These are phyloP conservation scores for Ramalina intermedia DNA, from an alignment of 495 filamentous ascomycete genomes.

Conservation along the genomic window DNA sequence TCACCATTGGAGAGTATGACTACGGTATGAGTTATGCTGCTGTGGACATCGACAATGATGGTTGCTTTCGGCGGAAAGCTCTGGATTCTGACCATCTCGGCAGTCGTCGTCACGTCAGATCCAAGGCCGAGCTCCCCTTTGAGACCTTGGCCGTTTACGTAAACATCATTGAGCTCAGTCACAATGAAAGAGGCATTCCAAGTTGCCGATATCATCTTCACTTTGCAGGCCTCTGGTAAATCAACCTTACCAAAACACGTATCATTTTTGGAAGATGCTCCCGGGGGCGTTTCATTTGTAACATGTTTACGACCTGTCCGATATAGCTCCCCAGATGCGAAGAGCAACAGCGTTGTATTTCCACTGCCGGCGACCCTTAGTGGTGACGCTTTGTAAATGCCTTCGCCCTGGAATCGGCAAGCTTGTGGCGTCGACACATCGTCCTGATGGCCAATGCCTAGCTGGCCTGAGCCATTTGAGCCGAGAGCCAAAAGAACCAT, in stretches of 20 bases:
- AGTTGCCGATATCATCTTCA: slow-evolving; percentile 44
- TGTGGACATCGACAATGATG: slow-evolving; percentile 41
- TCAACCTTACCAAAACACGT: slow-evolving; percentile 9
- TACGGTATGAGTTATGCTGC: slow-evolving; percentile 65
- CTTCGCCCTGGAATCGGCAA: slow-evolving; percentile 22
- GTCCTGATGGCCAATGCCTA: slow-evolving; percentile 61
- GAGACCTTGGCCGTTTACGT: slow-evolving; percentile 44
- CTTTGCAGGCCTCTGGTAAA: slow-evolving; percentile 6
- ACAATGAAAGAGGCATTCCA: slow-evolving; percentile 62
- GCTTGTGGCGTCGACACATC: slow-evolving; percentile 55
- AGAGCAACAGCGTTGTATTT: slow-evolving; percentile 71
- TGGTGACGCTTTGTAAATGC: slow-evolving; percentile 6
- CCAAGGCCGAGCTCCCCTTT: slow-evolving; percentile 65
- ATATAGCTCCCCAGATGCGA: slow-evolving; percentile 40
- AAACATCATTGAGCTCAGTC: slow-evolving; percentile 33
- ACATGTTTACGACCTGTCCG: slow-evolving; percentile 49
- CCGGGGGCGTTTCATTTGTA: slow-evolving; percentile 19
- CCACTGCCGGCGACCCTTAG: slow-evolving; percentile 53
- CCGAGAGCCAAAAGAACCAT: slow-evolving; percentile 66
- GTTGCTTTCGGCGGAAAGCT: slow-evolving; percentile 46
- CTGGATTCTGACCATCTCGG: slow-evolving; percentile 24
- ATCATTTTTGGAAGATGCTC: not conserved
- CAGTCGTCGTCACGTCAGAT: slow-evolving; percentile 7
- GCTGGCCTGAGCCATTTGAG: slow-evolving; percentile 80
- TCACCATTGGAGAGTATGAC: slow-evolving; percentile 58